Percentiles rank a stretch among this genome's conserved stretches.
Evolutionary conservation across 495 filamentous ascomycete species (phyloP).

Genomic region (Alectoria sarmentosa): DNA sequence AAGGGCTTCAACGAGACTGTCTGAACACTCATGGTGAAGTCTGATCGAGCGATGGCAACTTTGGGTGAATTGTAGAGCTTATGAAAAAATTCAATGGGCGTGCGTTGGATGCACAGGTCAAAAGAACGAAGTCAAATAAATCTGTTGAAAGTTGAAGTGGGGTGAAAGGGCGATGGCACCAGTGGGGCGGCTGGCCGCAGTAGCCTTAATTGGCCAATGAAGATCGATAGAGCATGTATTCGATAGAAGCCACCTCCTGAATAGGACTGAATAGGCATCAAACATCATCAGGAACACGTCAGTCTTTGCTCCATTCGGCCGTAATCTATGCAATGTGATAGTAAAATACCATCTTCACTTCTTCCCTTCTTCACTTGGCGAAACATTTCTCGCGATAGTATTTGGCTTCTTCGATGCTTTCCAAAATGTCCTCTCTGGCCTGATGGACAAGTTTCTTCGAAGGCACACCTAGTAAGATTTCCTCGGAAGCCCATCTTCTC

Average conservation of each 20-base stretch:
- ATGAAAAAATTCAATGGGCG: not conserved
- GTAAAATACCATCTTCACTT: too few relatives aligned
- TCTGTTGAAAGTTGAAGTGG: constrained; percentile 5
- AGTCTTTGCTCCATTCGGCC: not conserved
- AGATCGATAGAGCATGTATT: too few relatives aligned
- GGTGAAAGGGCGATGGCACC: constrained; percentile 6
- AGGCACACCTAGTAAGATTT: constrained; percentile 53
- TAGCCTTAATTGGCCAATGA: constrained; percentile 3
- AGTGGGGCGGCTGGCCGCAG: constrained; percentile 1
- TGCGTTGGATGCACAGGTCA: not conserved
- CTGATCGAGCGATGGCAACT: not conserved
- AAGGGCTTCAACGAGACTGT: constrained; percentile 72
- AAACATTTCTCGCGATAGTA: constrained; percentile 70
- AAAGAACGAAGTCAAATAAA: too few relatives aligned
- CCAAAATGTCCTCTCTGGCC: constrained; percentile 82
- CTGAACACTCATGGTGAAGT: constrained; percentile 62
- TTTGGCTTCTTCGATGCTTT: constrained; percentile 85
- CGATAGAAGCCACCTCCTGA: constrained; percentile 4
- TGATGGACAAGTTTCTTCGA: constrained; percentile 70
- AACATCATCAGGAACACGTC: not conserved
- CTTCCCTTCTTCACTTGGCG: not conserved
- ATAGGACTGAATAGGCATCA: not conserved
- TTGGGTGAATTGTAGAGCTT: not conserved
- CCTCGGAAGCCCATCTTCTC: constrained; percentile 65
- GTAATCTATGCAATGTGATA: not conserved